Conservation (phyloP, 2,329 filamentous ascomycete genomes). For the Hymenoscyphus fructigenus region DNA sequence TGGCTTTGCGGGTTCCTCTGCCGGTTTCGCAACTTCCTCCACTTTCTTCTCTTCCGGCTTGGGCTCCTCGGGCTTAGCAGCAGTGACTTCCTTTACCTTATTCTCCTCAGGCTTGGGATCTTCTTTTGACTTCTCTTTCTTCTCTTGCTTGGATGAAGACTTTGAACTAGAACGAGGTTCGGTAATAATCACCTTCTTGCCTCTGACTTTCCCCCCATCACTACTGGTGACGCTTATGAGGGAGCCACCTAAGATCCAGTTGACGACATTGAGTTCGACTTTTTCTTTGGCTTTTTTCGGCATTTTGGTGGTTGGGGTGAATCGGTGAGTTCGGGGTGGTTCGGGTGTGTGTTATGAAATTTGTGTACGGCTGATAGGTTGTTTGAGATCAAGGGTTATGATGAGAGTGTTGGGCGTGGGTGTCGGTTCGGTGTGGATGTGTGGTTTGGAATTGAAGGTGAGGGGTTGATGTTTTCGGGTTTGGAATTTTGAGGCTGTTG, state of each 20-base stretch:
- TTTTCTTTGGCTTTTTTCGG: not conserved
- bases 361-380: not conserved
- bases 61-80: not conserved
- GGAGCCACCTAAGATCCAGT: slow-evolving; percentile 1
- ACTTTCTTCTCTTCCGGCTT: slow-evolving; percentile 1
- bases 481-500: too few species aligned
- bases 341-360: not conserved
- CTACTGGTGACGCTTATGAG: not conserved
- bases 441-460: not conserved
- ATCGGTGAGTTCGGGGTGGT: not conserved
- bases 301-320: not conserved
- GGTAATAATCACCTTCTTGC: slow-evolving; percentile 1
- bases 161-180: not conserved
- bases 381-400: not conserved
- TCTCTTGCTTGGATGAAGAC: not conserved
- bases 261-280: not conserved
- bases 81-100: not conserved
- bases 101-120: not conserved
- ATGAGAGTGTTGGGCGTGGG: not conserved
- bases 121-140: not conserved
- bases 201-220: not conserved
- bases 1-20: too few species aligned
- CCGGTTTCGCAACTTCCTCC: not conserved
- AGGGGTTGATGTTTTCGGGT: not conserved
- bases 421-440: not conserved